phyloP scores from a whole-genome alignment of 2,329 filamentous ascomycete species.

The Neofusicoccum ribis region DNA sequence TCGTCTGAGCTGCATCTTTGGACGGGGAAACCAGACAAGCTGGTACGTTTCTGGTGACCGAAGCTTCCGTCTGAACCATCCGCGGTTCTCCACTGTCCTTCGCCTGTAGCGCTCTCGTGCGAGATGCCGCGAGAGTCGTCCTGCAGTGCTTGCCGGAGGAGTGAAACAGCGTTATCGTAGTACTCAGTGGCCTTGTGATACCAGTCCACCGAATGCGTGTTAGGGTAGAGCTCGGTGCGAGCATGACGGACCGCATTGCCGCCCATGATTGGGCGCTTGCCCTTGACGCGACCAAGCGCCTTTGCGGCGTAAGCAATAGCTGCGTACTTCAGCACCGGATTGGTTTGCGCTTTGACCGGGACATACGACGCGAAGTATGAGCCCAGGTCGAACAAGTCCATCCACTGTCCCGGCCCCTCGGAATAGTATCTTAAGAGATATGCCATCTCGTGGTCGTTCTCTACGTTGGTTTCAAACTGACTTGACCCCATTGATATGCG shows the following conservation, averaged over 20 bases:
- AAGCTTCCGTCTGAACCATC: conserved; percentile 20
- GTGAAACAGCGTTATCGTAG: conserved; percentile 59
- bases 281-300: conserved; percentile 57
- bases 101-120: conserved; percentile 27
- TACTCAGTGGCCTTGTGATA: conserved; percentile 62
- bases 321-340: conserved; percentile 54
- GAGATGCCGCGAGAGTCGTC: conserved; percentile 30
- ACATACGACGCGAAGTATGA: conserved; percentile 63
- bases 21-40: conserved; percentile 42
- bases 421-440: conserved; percentile 62
- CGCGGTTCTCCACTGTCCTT: conserved; percentile 20
- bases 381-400: conserved; percentile 57
- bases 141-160: conserved; percentile 41
- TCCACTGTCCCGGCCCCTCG: conserved; percentile 61
- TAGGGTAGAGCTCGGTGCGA: conserved; percentile 55
- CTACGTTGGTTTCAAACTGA: conserved; percentile 21
- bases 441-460: conserved; percentile 57
- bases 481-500: conserved; percentile 15
- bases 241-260: conserved; percentile 51
- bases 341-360: conserved; percentile 56
- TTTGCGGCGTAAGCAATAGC: conserved; percentile 64
- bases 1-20: conserved; percentile 55
- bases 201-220: conserved; percentile 54
- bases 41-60: conserved; percentile 41
- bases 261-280: conserved; percentile 52